Percentiles rank a stretch among this genome's conserved stretches.
These are phyloP conservation scores for Echinochloa phyllopogon DNA, from an alignment of 176 grass and related monocot species.

Conservation along the genomic window DNA sequence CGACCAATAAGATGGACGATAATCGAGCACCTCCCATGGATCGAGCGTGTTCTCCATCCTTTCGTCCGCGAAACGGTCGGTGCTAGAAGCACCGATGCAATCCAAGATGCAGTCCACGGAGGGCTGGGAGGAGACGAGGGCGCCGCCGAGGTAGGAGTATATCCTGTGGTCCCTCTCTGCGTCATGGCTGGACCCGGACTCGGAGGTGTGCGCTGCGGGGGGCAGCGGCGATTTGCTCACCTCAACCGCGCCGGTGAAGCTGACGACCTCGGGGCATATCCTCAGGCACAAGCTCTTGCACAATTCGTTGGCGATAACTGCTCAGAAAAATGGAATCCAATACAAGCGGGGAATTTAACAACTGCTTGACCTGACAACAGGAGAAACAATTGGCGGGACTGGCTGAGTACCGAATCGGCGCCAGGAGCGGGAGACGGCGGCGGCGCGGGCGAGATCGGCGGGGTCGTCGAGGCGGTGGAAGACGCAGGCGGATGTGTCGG, in stretches of 20 bases:
- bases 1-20: slow-evolving; percentile 83
- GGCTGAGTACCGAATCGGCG: slow-evolving; percentile 63
- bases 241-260: slow-evolving; percentile 30
- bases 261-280: no score
- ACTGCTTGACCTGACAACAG: no score
- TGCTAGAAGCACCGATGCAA: slow-evolving; percentile 79
- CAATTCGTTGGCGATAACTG: no score
- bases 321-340: no score
- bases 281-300: no score
- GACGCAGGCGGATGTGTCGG: slow-evolving; percentile 58
- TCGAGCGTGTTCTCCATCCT: slow-evolving; percentile 80
- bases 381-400: no score
- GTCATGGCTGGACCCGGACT: slow-evolving; percentile 57
- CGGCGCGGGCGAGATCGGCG: slow-evolving; percentile 61
- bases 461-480: slow-evolving; percentile 59
- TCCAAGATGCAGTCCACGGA: slow-evolving; percentile 54
- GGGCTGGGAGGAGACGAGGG: slow-evolving; percentile 46
- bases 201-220: slow-evolving; percentile 14
- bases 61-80: slow-evolving; percentile 77
- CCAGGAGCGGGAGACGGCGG: slow-evolving; percentile 78
- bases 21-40: slow-evolving; percentile 35
- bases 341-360: no score
- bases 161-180: slow-evolving; percentile 60
- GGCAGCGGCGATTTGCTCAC: slow-evolving; percentile 25
- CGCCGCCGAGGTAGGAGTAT: slow-evolving; percentile 62